phyloP scores from a whole-genome alignment of 2,329 filamentous ascomycete species.

The Trichophyton simii region DNA sequence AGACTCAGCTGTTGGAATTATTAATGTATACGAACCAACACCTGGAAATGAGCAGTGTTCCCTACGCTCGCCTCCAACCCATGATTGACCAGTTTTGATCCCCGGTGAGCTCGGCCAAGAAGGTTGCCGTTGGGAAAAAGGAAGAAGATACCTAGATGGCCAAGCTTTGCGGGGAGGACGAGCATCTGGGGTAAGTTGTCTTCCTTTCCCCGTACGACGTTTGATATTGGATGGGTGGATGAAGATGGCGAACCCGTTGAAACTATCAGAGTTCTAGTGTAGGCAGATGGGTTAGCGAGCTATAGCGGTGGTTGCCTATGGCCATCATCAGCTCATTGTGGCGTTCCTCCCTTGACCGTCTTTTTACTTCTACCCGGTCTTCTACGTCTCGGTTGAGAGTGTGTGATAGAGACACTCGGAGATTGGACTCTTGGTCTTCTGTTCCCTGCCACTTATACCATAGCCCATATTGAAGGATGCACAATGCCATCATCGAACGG shows the following conservation, averaged over 20 bases:
- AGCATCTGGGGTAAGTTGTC: neutral
- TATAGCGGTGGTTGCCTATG: neutral
- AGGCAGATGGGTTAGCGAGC: neutral
- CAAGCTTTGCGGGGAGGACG: slow-evolving; percentile 3
- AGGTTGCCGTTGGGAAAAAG: neutral
- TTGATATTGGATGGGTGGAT: too few relatives aligned
- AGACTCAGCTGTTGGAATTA: neutral
- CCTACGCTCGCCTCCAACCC: too few relatives aligned
- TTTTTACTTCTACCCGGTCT: neutral
- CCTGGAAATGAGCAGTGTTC: neutral
- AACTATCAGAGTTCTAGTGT: neutral
- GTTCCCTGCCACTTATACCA: neutral
- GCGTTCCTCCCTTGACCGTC: neutral
- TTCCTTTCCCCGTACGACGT: neutral
- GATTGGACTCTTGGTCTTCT: neutral
- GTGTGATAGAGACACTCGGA: neutral
- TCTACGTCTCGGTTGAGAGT: neutral
- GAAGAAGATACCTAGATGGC: neutral
- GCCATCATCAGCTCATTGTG: neutral
- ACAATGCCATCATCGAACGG: neutral
- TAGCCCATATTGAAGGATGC: neutral
- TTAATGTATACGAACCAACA: neutral
- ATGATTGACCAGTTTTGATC: neutral
- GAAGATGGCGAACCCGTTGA: neutral
- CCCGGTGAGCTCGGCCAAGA: neutral